Evolutionary conservation across 2,329 filamentous ascomycete genomes (phyloP).

Genomic region (Alternaria alternata): DNA sequence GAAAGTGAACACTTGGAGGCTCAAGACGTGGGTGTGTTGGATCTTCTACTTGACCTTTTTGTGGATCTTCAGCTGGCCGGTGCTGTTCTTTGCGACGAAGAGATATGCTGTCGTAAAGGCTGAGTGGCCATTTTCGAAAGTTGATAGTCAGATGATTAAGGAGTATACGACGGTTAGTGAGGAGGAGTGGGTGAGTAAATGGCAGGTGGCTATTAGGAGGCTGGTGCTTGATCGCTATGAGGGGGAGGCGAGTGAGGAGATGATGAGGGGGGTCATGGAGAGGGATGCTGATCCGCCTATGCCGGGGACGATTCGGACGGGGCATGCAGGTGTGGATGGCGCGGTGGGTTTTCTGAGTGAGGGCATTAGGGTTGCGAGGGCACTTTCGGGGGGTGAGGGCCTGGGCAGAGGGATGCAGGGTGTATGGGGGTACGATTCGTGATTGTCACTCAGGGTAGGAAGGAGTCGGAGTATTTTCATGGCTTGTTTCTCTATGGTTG

Average conservation of each 20-base stretch:
- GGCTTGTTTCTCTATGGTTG: neutral
- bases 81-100: constrained; percentile 71
- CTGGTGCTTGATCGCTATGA: constrained; percentile 67
- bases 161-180: constrained; percentile 61
- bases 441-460: neutral
- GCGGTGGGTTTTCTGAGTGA: constrained; percentile 46
- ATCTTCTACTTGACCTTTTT: constrained; percentile 72
- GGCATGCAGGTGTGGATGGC: constrained; percentile 41
- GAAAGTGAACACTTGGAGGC: constrained; percentile 70
- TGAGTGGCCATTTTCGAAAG: constrained; percentile 66
- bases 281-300: constrained; percentile 56
- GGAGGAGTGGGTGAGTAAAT: constrained; percentile 68
- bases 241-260: constrained; percentile 61
- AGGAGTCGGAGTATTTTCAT: neutral
- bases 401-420: constrained; percentile 32
- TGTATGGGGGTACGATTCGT: constrained; percentile 47
- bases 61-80: constrained; percentile 76
- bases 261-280: constrained; percentile 39
- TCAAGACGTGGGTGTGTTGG: constrained; percentile 69
- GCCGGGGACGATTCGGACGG: constrained; percentile 39
- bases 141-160: constrained; percentile 46
- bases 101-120: constrained; percentile 70
- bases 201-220: constrained; percentile 67
- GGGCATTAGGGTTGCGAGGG: constrained; percentile 44
- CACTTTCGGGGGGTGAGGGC: constrained; percentile 26